Evolutionary conservation across 2,329 filamentous ascomycete genomes (phyloP).

Genomic region (Mycosphaerella sp.): DNA sequence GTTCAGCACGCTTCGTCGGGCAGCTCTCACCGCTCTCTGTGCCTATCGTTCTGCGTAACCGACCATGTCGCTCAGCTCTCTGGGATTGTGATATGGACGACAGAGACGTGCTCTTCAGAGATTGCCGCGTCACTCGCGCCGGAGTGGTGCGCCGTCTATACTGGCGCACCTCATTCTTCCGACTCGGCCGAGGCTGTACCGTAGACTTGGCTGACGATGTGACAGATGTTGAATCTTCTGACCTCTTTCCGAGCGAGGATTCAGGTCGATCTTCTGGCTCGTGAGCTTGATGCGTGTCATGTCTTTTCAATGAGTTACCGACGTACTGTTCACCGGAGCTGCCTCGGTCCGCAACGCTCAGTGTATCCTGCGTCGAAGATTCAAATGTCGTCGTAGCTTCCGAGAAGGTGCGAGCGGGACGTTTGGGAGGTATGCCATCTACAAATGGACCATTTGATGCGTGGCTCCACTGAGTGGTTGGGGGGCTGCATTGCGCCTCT

Average conservation of each 20-base stretch:
- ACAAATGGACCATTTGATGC: not conserved
- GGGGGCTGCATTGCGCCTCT: not conserved
- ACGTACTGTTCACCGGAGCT: not conserved
- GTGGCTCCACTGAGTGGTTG: not conserved
- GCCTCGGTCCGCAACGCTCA: not conserved
- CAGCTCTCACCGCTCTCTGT: not conserved
- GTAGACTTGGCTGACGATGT: not conserved
- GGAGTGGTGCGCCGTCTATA: not conserved
- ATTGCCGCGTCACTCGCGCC: not conserved
- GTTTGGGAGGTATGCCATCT: not conserved
- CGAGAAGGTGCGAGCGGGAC: not conserved
- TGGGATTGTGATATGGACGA: not conserved
- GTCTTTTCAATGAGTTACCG: not conserved
- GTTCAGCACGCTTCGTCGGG: not conserved
- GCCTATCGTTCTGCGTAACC: not conserved
- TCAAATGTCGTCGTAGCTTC: not conserved
- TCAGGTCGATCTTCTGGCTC: not conserved
- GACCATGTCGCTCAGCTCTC: not conserved
- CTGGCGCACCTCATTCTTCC: not conserved
- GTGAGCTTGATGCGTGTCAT: not conserved
- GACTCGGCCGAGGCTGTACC: not conserved
- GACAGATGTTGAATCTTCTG: not conserved
- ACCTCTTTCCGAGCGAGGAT: not conserved
- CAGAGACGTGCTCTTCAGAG: not conserved
- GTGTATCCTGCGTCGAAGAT: not conserved